Evolutionary conservation across 2,329 filamentous ascomycete genomes (phyloP).

Genomic region (Fusarium burgessii): DNA sequence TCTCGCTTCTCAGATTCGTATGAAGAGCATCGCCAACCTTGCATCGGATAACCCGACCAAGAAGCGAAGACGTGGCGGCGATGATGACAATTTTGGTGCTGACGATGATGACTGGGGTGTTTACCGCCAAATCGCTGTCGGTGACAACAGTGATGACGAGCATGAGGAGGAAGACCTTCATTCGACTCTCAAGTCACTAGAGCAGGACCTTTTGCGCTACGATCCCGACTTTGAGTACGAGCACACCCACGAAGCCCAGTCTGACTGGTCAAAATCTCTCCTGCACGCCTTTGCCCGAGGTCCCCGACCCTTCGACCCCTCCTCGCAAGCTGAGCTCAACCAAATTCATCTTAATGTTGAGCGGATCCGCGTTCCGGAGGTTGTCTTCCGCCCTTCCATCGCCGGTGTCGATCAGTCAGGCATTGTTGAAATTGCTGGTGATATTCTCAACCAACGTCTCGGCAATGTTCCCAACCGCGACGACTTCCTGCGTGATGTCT

Average conservation of each 20-base stretch:
- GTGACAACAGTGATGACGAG: constrained; percentile 84
- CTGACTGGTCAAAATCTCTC: constrained; percentile 93
- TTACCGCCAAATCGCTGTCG: constrained; percentile 91
- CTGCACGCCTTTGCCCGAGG: constrained; percentile 92
- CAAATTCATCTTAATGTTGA: constrained; percentile 98
- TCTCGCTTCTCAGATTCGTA: constrained; percentile 93
- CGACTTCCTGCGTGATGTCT: constrained; percentile 85
- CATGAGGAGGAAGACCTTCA: constrained; percentile 92
- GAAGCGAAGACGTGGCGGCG: constrained; percentile 85
- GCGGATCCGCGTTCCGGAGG: constrained; percentile 92
- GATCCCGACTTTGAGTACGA: constrained; percentile 93
- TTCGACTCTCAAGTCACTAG: constrained; percentile 78
- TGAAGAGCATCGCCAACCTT: constrained; percentile 97
- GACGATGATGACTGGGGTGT: constrained; percentile 99
- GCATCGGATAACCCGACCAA: constrained; percentile 88
- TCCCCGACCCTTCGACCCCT: constrained; percentile 84
- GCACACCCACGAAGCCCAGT: constrained; percentile 90
- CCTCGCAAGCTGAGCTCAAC: constrained; percentile 81
- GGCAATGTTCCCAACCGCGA: constrained; percentile 67
- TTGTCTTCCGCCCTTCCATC: constrained; percentile 92
- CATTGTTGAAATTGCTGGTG: constrained; percentile 89
- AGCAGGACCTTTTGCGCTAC: constrained; percentile 85
- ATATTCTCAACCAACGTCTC: constrained; percentile 88
- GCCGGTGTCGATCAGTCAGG: constrained; percentile 94
- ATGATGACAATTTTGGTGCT: constrained; percentile 96